These are phyloP conservation scores for Colletotrichum shisoi DNA, from an alignment of 2,329 filamentous ascomycete species.

Conservation along the genomic window DNA sequence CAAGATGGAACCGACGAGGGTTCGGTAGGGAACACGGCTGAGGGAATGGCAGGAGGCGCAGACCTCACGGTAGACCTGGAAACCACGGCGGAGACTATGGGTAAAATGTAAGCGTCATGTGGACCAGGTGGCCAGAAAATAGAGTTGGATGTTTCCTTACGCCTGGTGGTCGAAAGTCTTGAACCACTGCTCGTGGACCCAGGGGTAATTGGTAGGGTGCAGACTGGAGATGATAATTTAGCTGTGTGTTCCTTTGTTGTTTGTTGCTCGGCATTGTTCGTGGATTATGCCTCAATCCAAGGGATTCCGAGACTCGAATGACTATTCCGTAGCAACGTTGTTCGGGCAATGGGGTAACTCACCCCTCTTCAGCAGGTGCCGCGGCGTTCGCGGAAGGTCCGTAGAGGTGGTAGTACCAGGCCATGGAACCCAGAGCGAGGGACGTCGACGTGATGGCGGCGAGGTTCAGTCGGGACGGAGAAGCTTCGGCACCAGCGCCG, in stretches of 20 bases:
- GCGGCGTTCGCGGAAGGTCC: constrained; percentile 86
- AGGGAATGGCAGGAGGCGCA: constrained; percentile 98
- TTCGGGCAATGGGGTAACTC: constrained; percentile 58
- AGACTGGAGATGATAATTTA: constrained; percentile 65
- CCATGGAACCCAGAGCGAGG: constrained; percentile 85
- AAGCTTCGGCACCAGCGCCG: constrained; percentile 72
- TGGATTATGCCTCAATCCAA: constrained; percentile 40
- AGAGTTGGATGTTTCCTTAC: constrained; percentile 63
- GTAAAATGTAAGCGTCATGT: constrained; percentile 37
- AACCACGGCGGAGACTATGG: constrained; percentile 92
- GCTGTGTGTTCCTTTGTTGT: constrained; percentile 27
- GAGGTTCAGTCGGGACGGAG: constrained; percentile 83
- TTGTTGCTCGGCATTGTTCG: constrained; percentile 20
- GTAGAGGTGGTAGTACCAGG: constrained; percentile 98
- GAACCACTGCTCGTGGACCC: constrained; percentile 89
- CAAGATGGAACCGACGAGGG: constrained; percentile 88
- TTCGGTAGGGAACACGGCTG: constrained; percentile 89
- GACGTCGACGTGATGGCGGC: constrained; percentile 87
- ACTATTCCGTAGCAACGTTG: constrained; percentile 26
- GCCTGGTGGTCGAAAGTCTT: constrained; percentile 98
- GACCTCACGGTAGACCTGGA: constrained; percentile 99
- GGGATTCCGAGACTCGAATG: constrained; percentile 25
- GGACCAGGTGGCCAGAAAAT: constrained; percentile 6
- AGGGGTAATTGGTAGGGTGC: constrained; percentile 90
- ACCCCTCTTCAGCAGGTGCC: constrained; percentile 98